Base-by-base conservation (phyloP, 768 basidiomycete species). In the Lyophyllum semitale region DNA sequence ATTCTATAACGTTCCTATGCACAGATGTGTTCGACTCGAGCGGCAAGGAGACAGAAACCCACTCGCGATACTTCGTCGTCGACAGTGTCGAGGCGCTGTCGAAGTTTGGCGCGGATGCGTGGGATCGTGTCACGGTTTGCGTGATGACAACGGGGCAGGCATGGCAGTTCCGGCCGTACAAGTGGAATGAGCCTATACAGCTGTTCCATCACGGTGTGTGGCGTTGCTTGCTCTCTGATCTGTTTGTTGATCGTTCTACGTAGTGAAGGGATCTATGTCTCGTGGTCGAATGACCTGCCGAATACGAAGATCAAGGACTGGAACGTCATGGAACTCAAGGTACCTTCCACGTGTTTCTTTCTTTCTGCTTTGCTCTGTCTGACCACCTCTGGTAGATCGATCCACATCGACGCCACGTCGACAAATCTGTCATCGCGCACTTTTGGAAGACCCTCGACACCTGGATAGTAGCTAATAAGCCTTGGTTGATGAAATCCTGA, bases 101-200 rank as follows among this genome's bases (percentile, higher is more conserved):
- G 30, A 98, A 98, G 72, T 95, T 99, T 60, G 91, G 90, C 4
- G 78, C 89, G 3, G 95, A 97, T 57, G 90, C 93, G 2, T 98
- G 96, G 95, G 95, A 98, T 53, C 84, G 96, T 33, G 97, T 99
- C n/a, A n/a, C n/a, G 4, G 89, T 97, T 4, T 97, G 95, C 60
- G 96, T 99, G 15, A 89, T 97, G 85, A 98, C 97, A 8, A 99
- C 97, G 0, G 97, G 97, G 1, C 96, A 98, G 63, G 89, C 91
- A 29, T 98, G 97, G 97, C 97, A 99, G 68, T 99, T 99, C 73
- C 80, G 88, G 54, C 89, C 92, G 17, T 98, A 98, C 75, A 95
- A 96, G 68, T 99, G 96, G 96, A 87, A 81, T 47, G 95, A 98
- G 65, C 97, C 97, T 1, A 85, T 86, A 56, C 82, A 89, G 48